phyloP scores from a whole-genome alignment of 2,329 filamentous ascomycete genomes.

The Penicillium sp. region DNA sequence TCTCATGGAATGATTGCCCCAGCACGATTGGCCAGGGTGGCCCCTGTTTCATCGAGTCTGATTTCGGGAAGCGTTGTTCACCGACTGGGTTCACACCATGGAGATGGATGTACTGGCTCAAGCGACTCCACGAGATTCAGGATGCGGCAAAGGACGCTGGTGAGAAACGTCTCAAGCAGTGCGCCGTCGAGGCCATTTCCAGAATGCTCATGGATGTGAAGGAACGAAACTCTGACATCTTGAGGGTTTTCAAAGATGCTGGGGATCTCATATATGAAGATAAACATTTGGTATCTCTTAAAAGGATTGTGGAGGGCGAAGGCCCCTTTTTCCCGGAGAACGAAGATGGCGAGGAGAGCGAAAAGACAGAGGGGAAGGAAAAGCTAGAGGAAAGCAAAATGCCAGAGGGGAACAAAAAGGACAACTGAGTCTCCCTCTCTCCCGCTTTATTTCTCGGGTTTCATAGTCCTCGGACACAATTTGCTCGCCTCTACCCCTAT shows the following conservation, averaged over 20 bases:
- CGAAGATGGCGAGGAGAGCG: neutral
- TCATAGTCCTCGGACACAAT: no score
- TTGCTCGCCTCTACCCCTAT: no score
- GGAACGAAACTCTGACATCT: slow-evolving; percentile 21
- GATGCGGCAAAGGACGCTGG: slow-evolving; percentile 20
- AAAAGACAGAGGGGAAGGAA: neutral
- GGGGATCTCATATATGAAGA: slow-evolving; percentile 13
- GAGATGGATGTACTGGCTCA: slow-evolving; percentile 31
- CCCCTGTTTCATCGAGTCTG: slow-evolving; percentile 20
- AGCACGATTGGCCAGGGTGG: slow-evolving; percentile 16
- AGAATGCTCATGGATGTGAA: slow-evolving; percentile 16
- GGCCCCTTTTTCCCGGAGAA: no score
- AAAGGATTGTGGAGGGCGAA: neutral
- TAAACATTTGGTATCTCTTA: slow-evolving; percentile 14
- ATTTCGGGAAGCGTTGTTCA: slow-evolving; percentile 22
- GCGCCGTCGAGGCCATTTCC: slow-evolving; percentile 19
- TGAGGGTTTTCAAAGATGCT: slow-evolving; percentile 12
- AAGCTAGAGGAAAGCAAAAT: no score
- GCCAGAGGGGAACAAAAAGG: neutral
- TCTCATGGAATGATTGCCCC: slow-evolving; percentile 24
- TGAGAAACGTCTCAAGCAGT: slow-evolving; percentile 20
- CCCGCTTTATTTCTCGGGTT: no score
- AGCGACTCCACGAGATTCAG: slow-evolving; percentile 25
- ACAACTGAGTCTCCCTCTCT: neutral
- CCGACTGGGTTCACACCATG: slow-evolving; percentile 26